phyloP scores from a whole-genome alignment of 2,329 filamentous ascomycete genomes.

The Hyphodiscus sp. region DNA sequence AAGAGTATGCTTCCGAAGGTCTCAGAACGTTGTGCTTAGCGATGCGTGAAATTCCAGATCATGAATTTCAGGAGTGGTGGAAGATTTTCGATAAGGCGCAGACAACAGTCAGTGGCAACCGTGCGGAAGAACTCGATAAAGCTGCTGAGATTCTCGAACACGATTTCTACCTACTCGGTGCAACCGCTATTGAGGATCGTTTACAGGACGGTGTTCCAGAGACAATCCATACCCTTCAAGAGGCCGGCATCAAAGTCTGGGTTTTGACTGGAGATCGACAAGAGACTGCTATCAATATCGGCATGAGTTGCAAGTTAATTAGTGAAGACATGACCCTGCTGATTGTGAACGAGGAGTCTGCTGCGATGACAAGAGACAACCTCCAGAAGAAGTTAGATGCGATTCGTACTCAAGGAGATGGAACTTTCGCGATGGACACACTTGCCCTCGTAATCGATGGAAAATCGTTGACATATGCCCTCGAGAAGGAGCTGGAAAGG shows the following conservation, averaged over 20 bases:
- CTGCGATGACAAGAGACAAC: constrained; percentile 76
- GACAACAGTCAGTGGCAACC: constrained; percentile 86
- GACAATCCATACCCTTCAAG: constrained; percentile 94
- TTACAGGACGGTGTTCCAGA: constrained; percentile 96
- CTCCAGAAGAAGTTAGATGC: constrained; percentile 90
- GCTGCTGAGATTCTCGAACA: constrained; percentile 93
- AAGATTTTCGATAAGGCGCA: constrained; percentile 79
- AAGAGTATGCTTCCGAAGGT: constrained; percentile 96
- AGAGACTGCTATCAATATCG: constrained; percentile 98
- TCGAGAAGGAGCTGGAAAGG: constrained; percentile 92
- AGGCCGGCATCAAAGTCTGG: constrained; percentile 98
- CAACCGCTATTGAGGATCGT: constrained; percentile 94
- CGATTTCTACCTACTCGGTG: constrained; percentile 83
- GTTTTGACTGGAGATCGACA: constrained; percentile 95
- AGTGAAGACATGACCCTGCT: constrained; percentile 98
- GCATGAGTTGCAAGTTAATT: constrained; percentile 98
- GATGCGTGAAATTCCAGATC: constrained; percentile 85
- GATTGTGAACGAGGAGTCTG: constrained; percentile 87
- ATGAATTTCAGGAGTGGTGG: constrained; percentile 83
- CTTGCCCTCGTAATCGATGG: constrained; percentile 93
- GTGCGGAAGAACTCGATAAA: constrained; percentile 93
- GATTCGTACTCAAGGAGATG: constrained; percentile 74
- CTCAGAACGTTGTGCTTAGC: constrained; percentile 90
- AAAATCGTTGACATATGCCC: constrained; percentile 85
- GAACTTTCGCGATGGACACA: constrained; percentile 73